Percentiles rank a stretch among this genome's conserved stretches.
phyloP scores from a whole-genome alignment of 1,139 yeast genomes.

The Meyerozyma sp. region DNA sequence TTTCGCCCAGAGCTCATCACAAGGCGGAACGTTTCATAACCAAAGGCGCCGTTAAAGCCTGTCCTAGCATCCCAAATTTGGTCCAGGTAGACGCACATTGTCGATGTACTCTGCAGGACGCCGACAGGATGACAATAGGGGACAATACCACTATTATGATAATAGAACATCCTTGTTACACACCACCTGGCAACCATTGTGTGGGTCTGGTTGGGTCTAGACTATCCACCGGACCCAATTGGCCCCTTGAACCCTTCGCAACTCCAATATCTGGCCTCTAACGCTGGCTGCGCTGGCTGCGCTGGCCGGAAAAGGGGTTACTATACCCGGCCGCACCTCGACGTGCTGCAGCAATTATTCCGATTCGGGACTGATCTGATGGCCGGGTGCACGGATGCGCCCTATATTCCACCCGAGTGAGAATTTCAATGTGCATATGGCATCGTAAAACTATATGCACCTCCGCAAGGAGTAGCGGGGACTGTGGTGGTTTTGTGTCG shows the following conservation, averaged over 20 bases:
- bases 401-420: too few species aligned
- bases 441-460: not conserved
- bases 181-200: conserved; percentile 1
- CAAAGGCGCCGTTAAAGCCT: not conserved
- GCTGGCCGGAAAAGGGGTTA: too few species aligned
- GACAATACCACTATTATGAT: not conserved
- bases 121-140: not conserved
- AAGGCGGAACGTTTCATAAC: too few species aligned
- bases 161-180: not conserved
- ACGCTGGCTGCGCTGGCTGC: too few species aligned
- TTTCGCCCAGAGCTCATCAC: too few species aligned
- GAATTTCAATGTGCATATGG: not conserved
- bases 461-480: conserved; percentile 1
- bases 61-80: not conserved
- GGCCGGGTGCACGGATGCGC: not conserved
- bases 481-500: conserved; percentile 1
- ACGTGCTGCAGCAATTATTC: conserved; percentile 1
- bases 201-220: not conserved
- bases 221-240: too few species aligned
- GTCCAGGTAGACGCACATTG: not conserved
- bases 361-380: not conserved
- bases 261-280: not conserved
- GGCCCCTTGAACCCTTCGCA: not conserved
- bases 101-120: not conserved
- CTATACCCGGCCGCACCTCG: not conserved